phyloP scores from a whole-genome alignment of 2,329 filamentous ascomycete genomes.

The Colletotrichum melonis region DNA sequence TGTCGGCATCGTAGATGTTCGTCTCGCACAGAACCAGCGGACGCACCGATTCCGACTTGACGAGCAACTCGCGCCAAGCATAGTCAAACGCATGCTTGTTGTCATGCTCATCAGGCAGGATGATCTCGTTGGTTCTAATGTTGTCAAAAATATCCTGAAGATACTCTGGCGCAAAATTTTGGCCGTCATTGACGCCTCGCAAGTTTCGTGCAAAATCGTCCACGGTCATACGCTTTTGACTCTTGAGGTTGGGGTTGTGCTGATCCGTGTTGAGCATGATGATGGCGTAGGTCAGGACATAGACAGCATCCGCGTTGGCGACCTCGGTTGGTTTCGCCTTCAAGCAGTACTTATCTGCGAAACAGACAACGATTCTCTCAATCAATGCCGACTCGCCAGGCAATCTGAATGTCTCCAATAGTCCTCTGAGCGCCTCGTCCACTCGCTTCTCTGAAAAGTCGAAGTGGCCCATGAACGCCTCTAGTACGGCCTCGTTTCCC shows the following conservation, averaged over 20 bases:
- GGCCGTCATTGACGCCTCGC: conserved; percentile 87
- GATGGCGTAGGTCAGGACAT: conserved; percentile 92
- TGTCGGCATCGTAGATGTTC: conserved; percentile 95
- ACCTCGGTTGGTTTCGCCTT: conserved; percentile 78
- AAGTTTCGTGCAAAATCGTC: conserved; percentile 88
- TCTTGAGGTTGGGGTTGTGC: conserved; percentile 90
- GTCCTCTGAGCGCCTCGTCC: conserved; percentile 86
- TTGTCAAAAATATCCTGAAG: conserved; percentile 89
- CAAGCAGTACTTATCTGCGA: conserved; percentile 85
- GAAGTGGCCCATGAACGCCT: conserved; percentile 87
- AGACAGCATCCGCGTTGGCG: conserved; percentile 87
- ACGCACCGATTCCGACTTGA: conserved; percentile 83
- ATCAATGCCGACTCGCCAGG: conserved; percentile 95
- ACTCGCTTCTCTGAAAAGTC: conserved; percentile 88
- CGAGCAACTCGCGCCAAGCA: conserved; percentile 93
- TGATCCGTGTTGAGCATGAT: conserved; percentile 98
- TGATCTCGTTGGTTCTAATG: conserved; percentile 94
- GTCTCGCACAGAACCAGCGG: conserved; percentile 85
- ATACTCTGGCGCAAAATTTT: conserved; percentile 87
- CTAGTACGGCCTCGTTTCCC: conserved; percentile 85
- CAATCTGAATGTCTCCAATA: conserved; percentile 93
- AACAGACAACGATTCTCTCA: conserved; percentile 88
- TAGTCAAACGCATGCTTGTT: conserved; percentile 97
- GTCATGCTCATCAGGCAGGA: conserved; percentile 95
- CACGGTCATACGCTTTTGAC: conserved; percentile 83